Percentiles rank a stretch among this genome's conserved stretches.
These are phyloP conservation scores for Plasmodium sp. DNA, from an alignment of 169 alveolate species.

Conservation along the genomic window DNA sequence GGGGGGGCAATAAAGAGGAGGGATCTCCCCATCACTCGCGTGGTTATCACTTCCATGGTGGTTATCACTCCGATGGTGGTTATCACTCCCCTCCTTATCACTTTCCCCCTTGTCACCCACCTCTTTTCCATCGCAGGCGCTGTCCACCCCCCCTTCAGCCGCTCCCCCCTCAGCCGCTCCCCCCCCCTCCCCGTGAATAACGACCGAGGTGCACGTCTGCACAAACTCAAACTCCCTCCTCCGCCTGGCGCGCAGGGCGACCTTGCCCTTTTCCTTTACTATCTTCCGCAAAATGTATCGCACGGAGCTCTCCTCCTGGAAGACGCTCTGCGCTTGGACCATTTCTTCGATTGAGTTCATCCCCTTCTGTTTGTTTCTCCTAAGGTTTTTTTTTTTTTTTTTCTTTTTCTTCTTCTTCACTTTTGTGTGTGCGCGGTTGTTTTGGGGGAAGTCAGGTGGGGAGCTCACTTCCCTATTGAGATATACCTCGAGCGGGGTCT, in stretches of 20 bases:
- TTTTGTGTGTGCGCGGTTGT: neutral
- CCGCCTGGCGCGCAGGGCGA: neutral
- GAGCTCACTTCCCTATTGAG: neutral
- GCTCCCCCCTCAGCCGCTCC: neutral
- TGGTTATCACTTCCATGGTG: too few species aligned
- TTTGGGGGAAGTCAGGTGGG: neutral
- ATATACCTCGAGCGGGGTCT: neutral
- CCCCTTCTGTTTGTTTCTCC: neutral
- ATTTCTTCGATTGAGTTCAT: neutral
- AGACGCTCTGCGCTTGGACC: neutral
- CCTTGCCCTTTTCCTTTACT: constrained; percentile 24
- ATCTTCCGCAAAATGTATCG: constrained; percentile 14
- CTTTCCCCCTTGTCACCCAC: neutral
- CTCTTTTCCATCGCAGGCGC: neutral
- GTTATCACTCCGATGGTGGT: too few species aligned
- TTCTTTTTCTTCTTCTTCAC: constrained; percentile 7
- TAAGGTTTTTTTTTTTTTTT: constrained; percentile 9
- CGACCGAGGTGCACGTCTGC: constrained; percentile 44
- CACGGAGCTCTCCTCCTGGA: neutral
- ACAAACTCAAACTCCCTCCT: constrained; percentile 30
- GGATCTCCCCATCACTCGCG: neutral
- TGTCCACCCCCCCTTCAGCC: neutral
- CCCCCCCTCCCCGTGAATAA: neutral
- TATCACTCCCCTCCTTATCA: too few species aligned
- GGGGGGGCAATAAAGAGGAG: neutral